Evolutionary conservation across 78 protist species (phyloP).

Genomic region (Pirum gemmata): DNA sequence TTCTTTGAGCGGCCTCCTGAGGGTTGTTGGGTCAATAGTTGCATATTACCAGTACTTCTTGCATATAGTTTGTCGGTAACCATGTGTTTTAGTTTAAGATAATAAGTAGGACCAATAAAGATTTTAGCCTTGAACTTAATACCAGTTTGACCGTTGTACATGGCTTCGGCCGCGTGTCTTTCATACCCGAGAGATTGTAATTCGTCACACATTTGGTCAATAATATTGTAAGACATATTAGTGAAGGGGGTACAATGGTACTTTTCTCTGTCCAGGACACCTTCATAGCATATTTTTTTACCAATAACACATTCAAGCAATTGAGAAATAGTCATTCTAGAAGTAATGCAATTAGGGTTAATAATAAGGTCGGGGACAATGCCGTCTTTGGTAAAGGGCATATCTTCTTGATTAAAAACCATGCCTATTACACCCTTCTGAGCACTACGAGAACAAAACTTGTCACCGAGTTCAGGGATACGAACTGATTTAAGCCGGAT

Average conservation of each 20-base stretch:
- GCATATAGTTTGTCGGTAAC: neutral
- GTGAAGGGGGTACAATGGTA: no score
- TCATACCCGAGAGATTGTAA: no score
- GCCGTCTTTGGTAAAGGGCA: conserved; percentile 87
- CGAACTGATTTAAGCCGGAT: conserved; percentile 72
- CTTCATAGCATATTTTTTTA: no score
- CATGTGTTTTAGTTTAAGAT: neutral
- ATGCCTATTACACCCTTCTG: conserved; percentile 99
- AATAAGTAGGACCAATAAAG: neutral
- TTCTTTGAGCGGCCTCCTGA: neutral
- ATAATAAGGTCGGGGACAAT: no score
- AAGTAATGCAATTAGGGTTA: no score
- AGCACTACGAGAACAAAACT: conserved; percentile 97
- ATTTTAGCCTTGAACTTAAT: neutral
- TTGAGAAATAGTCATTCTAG: no score
- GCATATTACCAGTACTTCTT: neutral
- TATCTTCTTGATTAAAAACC: conserved; percentile 85
- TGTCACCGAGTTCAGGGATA: conserved; percentile 98
- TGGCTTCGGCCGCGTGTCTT: no score
- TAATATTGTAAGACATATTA: no score
- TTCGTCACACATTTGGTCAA: no score
- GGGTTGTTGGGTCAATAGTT: neutral
- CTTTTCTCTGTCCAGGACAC: no score
- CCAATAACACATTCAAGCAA: no score
- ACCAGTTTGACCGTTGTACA: neutral